Conservation (phyloP, 2,329 filamentous ascomycete species). For the Colletotrichum lindemuthianum region DNA sequence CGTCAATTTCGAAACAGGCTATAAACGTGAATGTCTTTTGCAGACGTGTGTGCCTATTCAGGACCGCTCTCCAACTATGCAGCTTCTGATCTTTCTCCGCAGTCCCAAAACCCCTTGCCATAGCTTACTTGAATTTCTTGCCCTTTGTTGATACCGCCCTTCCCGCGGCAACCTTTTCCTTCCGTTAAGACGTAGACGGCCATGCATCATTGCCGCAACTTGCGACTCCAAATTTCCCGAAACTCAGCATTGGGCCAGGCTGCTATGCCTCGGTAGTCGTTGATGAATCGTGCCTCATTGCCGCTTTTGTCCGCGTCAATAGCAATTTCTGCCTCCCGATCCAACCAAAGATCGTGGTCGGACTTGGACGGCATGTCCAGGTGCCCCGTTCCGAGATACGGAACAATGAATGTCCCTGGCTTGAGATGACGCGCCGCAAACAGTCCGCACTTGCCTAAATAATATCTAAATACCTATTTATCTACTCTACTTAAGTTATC, state of each 20-base stretch:
- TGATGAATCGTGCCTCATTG: slow-evolving; percentile 74
- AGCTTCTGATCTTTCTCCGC: background rate
- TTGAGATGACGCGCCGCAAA: slow-evolving; percentile 65
- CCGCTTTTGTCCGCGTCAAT: slow-evolving; percentile 68
- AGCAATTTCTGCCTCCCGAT: slow-evolving; percentile 64
- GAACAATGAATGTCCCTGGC: slow-evolving; percentile 67
- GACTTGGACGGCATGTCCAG: slow-evolving; percentile 49
- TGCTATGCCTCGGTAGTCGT: slow-evolving; percentile 71
- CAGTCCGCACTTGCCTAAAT: slow-evolving; percentile 68
- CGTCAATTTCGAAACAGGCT: too few species aligned
- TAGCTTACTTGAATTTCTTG: slow-evolving; percentile 74
- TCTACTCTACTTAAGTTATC: slow-evolving; percentile 36
- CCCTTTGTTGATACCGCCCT: slow-evolving; percentile 62
- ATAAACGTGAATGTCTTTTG: too few species aligned
- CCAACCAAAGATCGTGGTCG: slow-evolving; percentile 74
- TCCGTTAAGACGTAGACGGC: slow-evolving; percentile 65
- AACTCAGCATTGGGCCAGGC: slow-evolving; percentile 68
- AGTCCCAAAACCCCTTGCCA: slow-evolving; percentile 69
- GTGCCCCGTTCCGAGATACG: slow-evolving; percentile 71
- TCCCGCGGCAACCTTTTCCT: slow-evolving; percentile 48
- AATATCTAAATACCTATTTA: too few species aligned
- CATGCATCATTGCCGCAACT: slow-evolving; percentile 63
- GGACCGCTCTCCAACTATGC: background rate
- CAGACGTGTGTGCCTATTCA: background rate
- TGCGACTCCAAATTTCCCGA: slow-evolving; percentile 64